phyloP scores from a whole-genome alignment of 169 alveolate species.

The Ichthyophthirius multifiliis region DNA sequence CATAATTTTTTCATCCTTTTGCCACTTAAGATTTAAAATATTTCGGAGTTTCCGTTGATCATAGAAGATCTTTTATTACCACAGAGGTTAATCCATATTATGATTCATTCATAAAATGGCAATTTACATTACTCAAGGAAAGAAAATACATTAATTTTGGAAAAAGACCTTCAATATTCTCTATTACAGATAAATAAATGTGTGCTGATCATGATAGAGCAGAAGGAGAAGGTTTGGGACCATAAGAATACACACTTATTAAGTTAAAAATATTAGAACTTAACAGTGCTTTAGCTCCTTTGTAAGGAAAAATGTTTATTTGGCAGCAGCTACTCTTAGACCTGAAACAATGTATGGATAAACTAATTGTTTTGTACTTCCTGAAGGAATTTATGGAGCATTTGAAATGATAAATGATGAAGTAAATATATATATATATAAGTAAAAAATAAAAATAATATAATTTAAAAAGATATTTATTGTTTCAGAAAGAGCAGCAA shows the following conservation, averaged over 20 bases:
- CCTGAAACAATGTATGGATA: constrained; percentile 99
- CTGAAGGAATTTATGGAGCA: constrained; percentile 93
- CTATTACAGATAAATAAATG: constrained; percentile 94
- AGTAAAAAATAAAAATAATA: too few relatives aligned
- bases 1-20: constrained; percentile 96
- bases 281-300: constrained; percentile 19
- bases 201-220: constrained; percentile 99
- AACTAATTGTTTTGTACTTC: constrained; percentile 96
- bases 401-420: constrained; percentile 84
- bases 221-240: constrained; percentile 93
- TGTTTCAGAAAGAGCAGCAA: constrained; percentile 55
- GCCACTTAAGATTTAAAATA: constrained; percentile 90
- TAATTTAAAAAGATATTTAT: not conserved
- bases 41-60: constrained; percentile 91
- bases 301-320: constrained; percentile 76
- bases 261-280: constrained; percentile 81
- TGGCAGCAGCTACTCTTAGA: constrained; percentile 98
- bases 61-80: constrained; percentile 98
- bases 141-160: constrained; percentile 85
- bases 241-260: constrained; percentile 97
- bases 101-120: constrained; percentile 97
- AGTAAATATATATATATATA: constrained; percentile 35
- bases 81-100: constrained; percentile 97
- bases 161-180: constrained; percentile 92
- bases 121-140: constrained; percentile 91